Base-by-base conservation (phyloP, 176 grass and related monocot species). In the Carex myosuroides region DNA sequence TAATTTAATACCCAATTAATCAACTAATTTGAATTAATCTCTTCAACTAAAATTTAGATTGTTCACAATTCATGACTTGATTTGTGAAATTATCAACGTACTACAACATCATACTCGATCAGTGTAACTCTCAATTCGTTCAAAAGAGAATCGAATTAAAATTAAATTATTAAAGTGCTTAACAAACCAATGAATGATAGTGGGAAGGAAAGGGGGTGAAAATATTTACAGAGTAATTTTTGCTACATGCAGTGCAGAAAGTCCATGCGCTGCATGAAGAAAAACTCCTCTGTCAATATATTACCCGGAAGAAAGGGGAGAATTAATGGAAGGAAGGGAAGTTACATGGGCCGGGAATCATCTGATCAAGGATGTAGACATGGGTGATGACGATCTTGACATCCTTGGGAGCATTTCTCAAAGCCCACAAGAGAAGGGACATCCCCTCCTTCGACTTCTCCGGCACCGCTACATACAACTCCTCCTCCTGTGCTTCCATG, bases 331-430 rank as follows among this genome's bases (percentile, higher is more conserved):
- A 48, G 44, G 65, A 71, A n/a, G 59, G 62, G 46, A 78, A 84
- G 83, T 56, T 94, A 97, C 94, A 77, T 77, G 73, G 90, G 41
- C 88, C 85, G 60, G 92, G 90, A 63, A 97, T 94, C 85, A 88
- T 92, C 79, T 92, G 85, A 16, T 86, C 84, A 3, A 86, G 81
- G 30, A 87, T 89, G 48, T 97, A 89, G 69, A 94, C 89, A 62
- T 97, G 92, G 54, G 90, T 59, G 85, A 97, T 74, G 60, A 97
- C 85, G 8, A 97, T 29, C 66, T 60, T 94, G 68, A 72, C 42
- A 57, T 44, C 80, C 26, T 69, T 81, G 62, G 65, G 13, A 79
- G 85, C 79, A 74, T 84, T 77, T 35, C 60, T 6, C 26, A 97
- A 62, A 64, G 78, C 90, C 94, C 90, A 97, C 9, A 71, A 37